Evolutionary conservation across 78 protist genomes (phyloP), one percentile per base, ranked within the genome.

Genomic region (Dictyostelium capitatum): DNA sequence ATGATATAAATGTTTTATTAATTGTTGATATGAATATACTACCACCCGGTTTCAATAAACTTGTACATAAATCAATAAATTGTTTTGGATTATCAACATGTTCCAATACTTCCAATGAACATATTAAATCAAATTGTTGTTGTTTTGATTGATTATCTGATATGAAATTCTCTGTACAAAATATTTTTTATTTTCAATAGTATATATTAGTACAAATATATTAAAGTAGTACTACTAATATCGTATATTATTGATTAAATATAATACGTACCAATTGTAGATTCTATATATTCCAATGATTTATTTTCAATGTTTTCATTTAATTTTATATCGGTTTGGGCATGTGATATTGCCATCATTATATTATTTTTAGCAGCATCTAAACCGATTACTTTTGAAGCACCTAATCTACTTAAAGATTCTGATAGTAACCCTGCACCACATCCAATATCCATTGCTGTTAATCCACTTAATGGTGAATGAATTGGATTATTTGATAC

Each of bases 361-460:
- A 90, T 51, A 65, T 79, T 90, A 30, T 81, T 77, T 12, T 30
- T 12, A n/a, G 90, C 89, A 23, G 95, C 95, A 74, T 90, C 95
- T 19, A 90, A 43, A 50, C 95, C 95, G 28, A 74, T 20, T 0
- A 82, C 89, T 30, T 50, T 78, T 30, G 65, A 50, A 12, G 87
- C 95, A 30, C 95, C 95, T n/a, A 90, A 51, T 46, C 95, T 48
- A 59, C 95, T 74, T 25, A 90, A 20, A 7, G 95, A 90, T 59
- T 90, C 95, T 46, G 81, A 65, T 23, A 90, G 30, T 48, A 90
- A 50, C 48, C 95, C 95, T 65, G 79, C 89, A 67, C 95, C 95
- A 79, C 95, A 90, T 1, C 95, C 95, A 37, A 90, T 32, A 90
- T 90, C 95, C 8, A 90, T 81, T 4, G 79, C 43, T 15, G 62